Conservation (phyloP, 2,329 filamentous ascomycete genomes). For the Stagonosporopsis vannaccii region DNA sequence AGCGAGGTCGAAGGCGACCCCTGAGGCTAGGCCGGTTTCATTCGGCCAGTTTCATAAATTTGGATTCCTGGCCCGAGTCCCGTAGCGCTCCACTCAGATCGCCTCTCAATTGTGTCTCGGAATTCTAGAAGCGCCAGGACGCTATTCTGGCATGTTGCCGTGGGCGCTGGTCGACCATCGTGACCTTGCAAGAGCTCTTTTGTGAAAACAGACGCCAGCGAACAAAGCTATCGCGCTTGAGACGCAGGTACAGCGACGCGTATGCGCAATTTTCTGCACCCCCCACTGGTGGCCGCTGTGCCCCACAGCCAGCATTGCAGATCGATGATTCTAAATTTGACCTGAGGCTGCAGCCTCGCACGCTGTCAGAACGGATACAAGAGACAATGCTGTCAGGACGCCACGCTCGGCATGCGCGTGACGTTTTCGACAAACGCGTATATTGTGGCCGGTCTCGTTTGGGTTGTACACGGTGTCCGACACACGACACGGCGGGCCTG, state of each 20-base stretch:
- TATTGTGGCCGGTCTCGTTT: conserved; percentile 11
- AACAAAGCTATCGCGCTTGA: conserved; percentile 12
- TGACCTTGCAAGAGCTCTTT: neutral
- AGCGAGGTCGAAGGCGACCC: conserved; percentile 28
- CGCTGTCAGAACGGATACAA: conserved; percentile 8
- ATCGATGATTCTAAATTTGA: conserved; percentile 19
- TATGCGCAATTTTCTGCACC: conserved; percentile 20
- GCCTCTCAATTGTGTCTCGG: conserved; percentile 15
- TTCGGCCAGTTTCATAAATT: conserved; percentile 29
- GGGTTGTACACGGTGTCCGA: conserved; percentile 16
- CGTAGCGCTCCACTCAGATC: conserved; percentile 14
- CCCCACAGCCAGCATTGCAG: conserved; percentile 17
- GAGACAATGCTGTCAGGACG: conserved; percentile 4
- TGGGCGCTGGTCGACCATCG: neutral
- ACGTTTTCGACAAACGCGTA: conserved; percentile 10
- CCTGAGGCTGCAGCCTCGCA: conserved; percentile 1
- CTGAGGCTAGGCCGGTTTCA: conserved; percentile 34
- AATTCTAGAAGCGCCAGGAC: conserved; percentile 11
- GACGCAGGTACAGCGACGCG: conserved; percentile 21
- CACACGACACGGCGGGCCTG: conserved; percentile 3
- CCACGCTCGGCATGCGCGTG: conserved; percentile 9
- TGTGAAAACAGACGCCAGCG: conserved; percentile 1
- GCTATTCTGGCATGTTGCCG: conserved; percentile 12
- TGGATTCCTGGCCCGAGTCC: conserved; percentile 16
- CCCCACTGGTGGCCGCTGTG: conserved; percentile 14